These are phyloP conservation scores for Leonotis leonurus DNA, from an alignment of 257 asterid genomes.

Conservation along the genomic window DNA sequence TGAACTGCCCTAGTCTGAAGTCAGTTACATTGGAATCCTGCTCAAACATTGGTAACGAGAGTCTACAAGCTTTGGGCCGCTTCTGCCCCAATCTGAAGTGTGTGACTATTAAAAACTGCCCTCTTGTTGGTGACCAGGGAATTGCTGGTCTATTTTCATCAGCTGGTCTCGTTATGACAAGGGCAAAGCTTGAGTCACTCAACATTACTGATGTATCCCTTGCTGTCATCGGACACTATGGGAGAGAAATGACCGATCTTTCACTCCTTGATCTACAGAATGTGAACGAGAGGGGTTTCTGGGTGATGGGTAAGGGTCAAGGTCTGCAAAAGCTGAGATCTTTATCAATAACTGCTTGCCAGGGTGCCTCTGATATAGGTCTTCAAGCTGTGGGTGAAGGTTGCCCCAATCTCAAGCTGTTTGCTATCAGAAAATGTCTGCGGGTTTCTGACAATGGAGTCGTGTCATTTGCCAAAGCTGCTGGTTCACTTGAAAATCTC, in stretches of 20 bases:
- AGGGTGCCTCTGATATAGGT: slow-evolving; percentile 59
- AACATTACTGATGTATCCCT: slow-evolving; percentile 61
- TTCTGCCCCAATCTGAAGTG: slow-evolving; percentile 54
- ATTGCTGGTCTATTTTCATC: slow-evolving; percentile 56
- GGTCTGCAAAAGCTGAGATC: slow-evolving; percentile 64
- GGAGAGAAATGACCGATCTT: slow-evolving; percentile 51
- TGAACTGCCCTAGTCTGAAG: slow-evolving; percentile 53
- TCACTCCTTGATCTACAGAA: slow-evolving; percentile 48
- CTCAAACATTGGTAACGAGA: slow-evolving; percentile 56
- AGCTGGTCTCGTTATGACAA: slow-evolving; percentile 44
- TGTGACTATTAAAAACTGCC: slow-evolving; percentile 51
- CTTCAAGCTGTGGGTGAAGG: slow-evolving; percentile 55
- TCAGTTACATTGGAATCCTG: slow-evolving; percentile 71
- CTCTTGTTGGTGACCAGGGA: slow-evolving; percentile 65
- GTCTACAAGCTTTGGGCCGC: slow-evolving; percentile 55
- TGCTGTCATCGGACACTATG: slow-evolving; percentile 77
- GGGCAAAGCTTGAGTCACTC: slow-evolving; percentile 53
- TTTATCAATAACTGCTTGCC: slow-evolving; percentile 46
- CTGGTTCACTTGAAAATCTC: slow-evolving; percentile 45
- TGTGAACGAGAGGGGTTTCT: slow-evolving; percentile 77
- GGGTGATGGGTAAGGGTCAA: slow-evolving; percentile 83
- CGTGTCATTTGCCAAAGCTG: slow-evolving; percentile 45
- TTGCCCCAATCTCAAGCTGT: slow-evolving; percentile 48
- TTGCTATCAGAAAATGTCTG: slow-evolving; percentile 41
- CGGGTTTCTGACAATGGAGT: slow-evolving; percentile 65